Percentiles rank a stretch among this genome's conserved stretches.
These are phyloP conservation scores for Misopates orontium DNA, from an alignment of 257 asterid species.

Conservation along the genomic window DNA sequence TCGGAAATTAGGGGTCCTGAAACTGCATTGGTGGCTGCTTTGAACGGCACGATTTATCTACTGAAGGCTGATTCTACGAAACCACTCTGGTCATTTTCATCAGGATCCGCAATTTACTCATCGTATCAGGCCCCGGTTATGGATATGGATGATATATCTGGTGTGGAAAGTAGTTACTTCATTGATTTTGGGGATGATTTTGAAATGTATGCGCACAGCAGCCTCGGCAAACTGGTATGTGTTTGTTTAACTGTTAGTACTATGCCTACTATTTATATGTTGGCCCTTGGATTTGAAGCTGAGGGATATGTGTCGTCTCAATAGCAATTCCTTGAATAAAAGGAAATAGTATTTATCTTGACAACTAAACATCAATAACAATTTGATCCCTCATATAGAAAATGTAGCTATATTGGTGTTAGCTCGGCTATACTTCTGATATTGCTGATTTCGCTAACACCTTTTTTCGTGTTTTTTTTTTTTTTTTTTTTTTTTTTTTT, in stretches of 20 bases:
- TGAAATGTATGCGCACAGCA: constrained; percentile 79
- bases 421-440: neutral
- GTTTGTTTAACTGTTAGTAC: neutral
- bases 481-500: too few relatives aligned
- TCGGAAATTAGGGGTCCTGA: constrained; percentile 51
- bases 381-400: neutral
- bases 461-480: too few relatives aligned
- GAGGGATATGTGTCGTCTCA: neutral
- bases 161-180: constrained; percentile 57
- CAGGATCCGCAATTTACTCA: constrained; percentile 79
- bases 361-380: neutral
- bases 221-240: constrained; percentile 42
- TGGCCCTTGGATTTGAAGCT: too few relatives aligned
- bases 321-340: neutral
- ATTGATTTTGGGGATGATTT: constrained; percentile 91
- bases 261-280: neutral
- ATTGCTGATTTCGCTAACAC: too few relatives aligned
- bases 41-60: constrained; percentile 79
- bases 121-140: constrained; percentile 76
- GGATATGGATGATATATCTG: constrained; percentile 55
- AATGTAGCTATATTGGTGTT: neutral
- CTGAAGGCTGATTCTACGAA: constrained; percentile 63
- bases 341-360: neutral
- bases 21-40: constrained; percentile 77
- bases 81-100: constrained; percentile 84